Base-by-base conservation (phyloP, 2,329 filamentous ascomycete species). In the Endoconidiophora laricicola region DNA sequence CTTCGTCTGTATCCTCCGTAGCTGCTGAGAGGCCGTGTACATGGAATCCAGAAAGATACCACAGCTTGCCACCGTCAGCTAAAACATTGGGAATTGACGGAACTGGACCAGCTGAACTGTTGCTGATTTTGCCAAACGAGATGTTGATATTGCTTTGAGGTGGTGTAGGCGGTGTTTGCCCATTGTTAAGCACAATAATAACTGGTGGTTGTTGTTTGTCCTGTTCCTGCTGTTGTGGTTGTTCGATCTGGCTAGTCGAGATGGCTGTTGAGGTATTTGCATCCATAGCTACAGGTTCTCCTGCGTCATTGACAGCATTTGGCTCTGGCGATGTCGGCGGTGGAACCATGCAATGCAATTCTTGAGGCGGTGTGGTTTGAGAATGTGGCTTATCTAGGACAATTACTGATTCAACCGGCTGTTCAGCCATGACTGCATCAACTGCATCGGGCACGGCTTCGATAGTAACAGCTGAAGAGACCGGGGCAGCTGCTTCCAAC, bases 81-180 rank as follows among this genome's bases (percentile, higher is more conserved):
- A 53, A 48, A 14, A 48, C 48, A 50, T 53, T 53, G 12, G 49
- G 44, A 4, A 33, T 22, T 16, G 38, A 37, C 16, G 44, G 40
- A 33, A 6, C 12, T 33, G 26, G 26, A 3, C 26, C 26, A 33
- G 26, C 26, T 33, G 12, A 33, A 33, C 26, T 33, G 12, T 33
- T 33, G 26, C 26, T 10, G 3, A 2, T 33, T 16, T 46, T 46
- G 9, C 37, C 18, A 26, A 53, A 53, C 3, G 52, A 53, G 10
- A 53, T 36, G 29, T 53, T 53, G 24, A 36, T 45, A n/a, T 46
- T 53, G 38, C 47, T 50, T 22, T 48, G 52, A n/a, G 52, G 52
- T n/a, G 52, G 52, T 6, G 52, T 53, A 14, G 52, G 52, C 5
- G 52, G 52, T 23, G 52, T 42, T 24, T 53, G 48, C 39, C 50